Percentiles rank a stretch among this genome's conserved stretches.
phyloP scores from a whole-genome alignment of 2,329 filamentous ascomycete species.

The Fusarium sp. region DNA sequence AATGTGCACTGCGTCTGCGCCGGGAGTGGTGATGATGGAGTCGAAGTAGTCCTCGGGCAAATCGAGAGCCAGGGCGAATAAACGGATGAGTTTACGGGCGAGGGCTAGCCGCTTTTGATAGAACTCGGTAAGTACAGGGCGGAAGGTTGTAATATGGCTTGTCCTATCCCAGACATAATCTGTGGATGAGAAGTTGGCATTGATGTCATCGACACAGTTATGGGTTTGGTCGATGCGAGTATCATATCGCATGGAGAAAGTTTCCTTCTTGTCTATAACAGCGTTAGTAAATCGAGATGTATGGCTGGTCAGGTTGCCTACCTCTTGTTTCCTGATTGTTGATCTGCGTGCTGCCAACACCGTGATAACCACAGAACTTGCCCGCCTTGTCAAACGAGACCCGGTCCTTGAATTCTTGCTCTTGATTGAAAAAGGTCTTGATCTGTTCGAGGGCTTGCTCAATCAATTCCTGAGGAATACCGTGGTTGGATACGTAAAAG shows the following conservation, averaged over 20 bases:
- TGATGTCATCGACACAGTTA: not conserved
- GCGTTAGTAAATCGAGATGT: not conserved
- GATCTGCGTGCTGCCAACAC: slow-evolving; percentile 3
- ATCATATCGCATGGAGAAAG: slow-evolving; percentile 15
- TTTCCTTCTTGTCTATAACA: slow-evolving; percentile 3
- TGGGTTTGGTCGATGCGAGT: not conserved
- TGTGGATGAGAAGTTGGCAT: slow-evolving; percentile 5
- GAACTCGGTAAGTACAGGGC: not conserved
- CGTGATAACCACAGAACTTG: slow-evolving; percentile 15
- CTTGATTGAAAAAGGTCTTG: not conserved
- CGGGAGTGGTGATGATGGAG: slow-evolving; percentile 1
- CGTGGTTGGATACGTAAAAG: slow-evolving; percentile 1
- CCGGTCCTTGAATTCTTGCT: not conserved
- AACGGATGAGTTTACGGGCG: slow-evolving; percentile 4
- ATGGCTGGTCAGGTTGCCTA: accelerated
- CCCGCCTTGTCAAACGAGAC: slow-evolving; percentile 7
- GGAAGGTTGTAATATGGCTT: not conserved
- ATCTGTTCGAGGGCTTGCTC: not conserved
- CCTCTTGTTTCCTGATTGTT: slow-evolving; percentile 10
- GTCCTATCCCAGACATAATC: slow-evolving; percentile 8
- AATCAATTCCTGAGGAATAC: not conserved
- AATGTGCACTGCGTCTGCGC: slow-evolving; percentile 8
- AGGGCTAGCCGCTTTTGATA: not conserved
- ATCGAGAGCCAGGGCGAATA: slow-evolving; percentile 5
- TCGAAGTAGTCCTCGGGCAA: slow-evolving; percentile 8